Evolutionary conservation across 345 rosid species (phyloP).

Genomic region (Noccaea bulbosa): DNA sequence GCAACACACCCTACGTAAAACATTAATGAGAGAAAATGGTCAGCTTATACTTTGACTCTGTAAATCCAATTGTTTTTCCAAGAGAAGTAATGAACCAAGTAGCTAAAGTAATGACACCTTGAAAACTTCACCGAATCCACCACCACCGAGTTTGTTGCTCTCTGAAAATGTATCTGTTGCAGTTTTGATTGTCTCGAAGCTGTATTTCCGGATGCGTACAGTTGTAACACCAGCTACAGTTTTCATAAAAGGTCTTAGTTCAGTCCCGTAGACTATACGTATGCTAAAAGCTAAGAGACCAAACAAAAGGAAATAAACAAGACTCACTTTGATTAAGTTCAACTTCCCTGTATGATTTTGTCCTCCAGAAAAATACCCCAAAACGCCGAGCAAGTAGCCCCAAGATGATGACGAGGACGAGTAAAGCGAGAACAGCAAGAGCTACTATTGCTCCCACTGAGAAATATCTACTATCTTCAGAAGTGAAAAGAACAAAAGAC

Average conservation of each 20-base stretch:
- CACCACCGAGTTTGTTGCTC: conserved; percentile 54
- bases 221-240: conserved; percentile 35
- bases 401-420: neutral
- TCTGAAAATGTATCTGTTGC: conserved; percentile 52
- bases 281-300: neutral
- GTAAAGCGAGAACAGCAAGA: neutral
- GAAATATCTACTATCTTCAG: neutral
- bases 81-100: neutral
- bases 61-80: neutral
- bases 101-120: conserved; percentile 38
- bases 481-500: too few species aligned
- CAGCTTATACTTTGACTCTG: neutral
- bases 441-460: neutral
- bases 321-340: neutral
- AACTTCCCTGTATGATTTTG: neutral
- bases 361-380: neutral
- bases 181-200: conserved; percentile 33
- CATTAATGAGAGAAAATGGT: neutral
- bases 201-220: conserved; percentile 48
- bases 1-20: conserved; percentile 22
- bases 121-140: conserved; percentile 67
- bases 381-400: conserved; percentile 1
- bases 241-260: neutral
- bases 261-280: neutral
- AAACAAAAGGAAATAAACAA: neutral